Conservation (phyloP, 1,284 basidiomycete genomes). For the Sporisorium scitamineum region DNA sequence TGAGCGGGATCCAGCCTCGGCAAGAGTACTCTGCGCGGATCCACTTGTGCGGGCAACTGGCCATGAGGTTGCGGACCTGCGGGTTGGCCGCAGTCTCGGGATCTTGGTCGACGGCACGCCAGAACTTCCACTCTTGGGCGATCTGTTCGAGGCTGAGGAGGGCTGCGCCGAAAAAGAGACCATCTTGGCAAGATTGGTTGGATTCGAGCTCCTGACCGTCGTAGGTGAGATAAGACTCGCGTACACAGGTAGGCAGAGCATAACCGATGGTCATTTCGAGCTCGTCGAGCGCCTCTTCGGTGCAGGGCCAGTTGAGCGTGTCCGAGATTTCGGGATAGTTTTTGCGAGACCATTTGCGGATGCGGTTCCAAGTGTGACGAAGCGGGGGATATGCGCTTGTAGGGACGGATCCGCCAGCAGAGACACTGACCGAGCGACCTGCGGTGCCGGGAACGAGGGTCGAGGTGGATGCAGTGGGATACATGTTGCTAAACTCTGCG, state of each 20-base stretch:
- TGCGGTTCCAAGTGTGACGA: conserved; percentile 65
- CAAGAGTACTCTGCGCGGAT: conserved; percentile 89
- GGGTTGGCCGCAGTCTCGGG: conserved; percentile 61
- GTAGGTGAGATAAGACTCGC: conserved; percentile 64
- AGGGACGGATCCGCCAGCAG: conserved; percentile 50
- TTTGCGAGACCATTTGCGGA: conserved; percentile 59
- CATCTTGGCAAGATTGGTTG: conserved; percentile 64
- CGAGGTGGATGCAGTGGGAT: conserved; percentile 51
- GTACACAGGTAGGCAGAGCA: conserved; percentile 60
- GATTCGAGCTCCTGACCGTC: conserved; percentile 67
- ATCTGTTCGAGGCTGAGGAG: conserved; percentile 63
- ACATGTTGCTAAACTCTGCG: conserved; percentile 59
- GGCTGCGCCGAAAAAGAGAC: conserved; percentile 66
- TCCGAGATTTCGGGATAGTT: conserved; percentile 65
- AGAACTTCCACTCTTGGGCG: conserved; percentile 66
- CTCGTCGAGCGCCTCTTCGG: conserved; percentile 57
- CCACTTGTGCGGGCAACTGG: conserved; percentile 90
- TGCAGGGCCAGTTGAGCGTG: conserved; percentile 67
- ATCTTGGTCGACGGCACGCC: conserved; percentile 66
- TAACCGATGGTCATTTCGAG: conserved; percentile 64
- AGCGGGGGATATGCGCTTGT: conserved; percentile 62
- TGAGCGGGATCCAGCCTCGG: conserved; percentile 93
- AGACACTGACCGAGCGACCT: conserved; percentile 22
- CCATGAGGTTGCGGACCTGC: conserved; percentile 74
- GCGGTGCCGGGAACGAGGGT: conserved; percentile 40